phyloP scores from a whole-genome alignment of 2,329 filamentous ascomycete genomes.

The Massarina eburnea region DNA sequence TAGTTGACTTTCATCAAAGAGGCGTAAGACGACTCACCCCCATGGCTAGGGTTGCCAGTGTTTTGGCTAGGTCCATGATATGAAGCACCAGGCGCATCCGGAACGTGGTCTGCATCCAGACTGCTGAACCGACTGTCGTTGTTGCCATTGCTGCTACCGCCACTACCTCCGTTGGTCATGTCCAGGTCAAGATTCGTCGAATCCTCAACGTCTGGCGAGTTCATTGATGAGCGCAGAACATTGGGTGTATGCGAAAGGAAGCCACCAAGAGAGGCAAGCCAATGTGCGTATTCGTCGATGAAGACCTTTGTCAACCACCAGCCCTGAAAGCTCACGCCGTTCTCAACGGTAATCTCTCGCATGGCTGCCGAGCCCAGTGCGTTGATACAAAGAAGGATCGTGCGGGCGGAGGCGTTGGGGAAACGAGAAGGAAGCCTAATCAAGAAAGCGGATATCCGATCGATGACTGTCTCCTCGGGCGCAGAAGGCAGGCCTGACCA shows the following conservation, averaged over 20 bases:
- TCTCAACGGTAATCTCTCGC: slow-evolving; percentile 76
- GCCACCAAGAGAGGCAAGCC: slow-evolving; percentile 85
- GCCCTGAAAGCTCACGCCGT: slow-evolving; percentile 79
- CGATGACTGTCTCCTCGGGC: slow-evolving; percentile 61
- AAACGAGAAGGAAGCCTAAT: slow-evolving; percentile 69
- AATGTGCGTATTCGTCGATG: slow-evolving; percentile 90
- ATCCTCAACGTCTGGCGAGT: slow-evolving; percentile 32
- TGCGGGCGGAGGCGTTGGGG: slow-evolving; percentile 70
- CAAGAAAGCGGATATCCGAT: slow-evolving; percentile 76
- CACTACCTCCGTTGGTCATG: slow-evolving; percentile 39
- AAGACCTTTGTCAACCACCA: slow-evolving; percentile 97
- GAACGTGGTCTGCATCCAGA: slow-evolving; percentile 31
- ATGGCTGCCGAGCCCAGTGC: slow-evolving; percentile 75
- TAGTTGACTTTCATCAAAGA: slow-evolving; percentile 32
- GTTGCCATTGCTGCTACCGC: slow-evolving; percentile 37
- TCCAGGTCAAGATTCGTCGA: slow-evolving; percentile 31
- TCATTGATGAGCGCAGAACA: slow-evolving; percentile 24
- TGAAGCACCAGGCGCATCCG: slow-evolving; percentile 33
- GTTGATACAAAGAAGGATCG: slow-evolving; percentile 76
- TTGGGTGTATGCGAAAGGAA: slow-evolving; percentile 66
- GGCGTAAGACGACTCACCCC: slow-evolving; percentile 32
- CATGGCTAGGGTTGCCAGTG: slow-evolving; percentile 19
- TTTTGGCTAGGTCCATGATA: slow-evolving; percentile 35
- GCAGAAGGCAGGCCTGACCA: slow-evolving; percentile 54
- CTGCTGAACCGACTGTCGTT: slow-evolving; percentile 44